Evolutionary conservation across 331 rosid genomes (phyloP).

Genomic region (Spiraea crenata): DNA sequence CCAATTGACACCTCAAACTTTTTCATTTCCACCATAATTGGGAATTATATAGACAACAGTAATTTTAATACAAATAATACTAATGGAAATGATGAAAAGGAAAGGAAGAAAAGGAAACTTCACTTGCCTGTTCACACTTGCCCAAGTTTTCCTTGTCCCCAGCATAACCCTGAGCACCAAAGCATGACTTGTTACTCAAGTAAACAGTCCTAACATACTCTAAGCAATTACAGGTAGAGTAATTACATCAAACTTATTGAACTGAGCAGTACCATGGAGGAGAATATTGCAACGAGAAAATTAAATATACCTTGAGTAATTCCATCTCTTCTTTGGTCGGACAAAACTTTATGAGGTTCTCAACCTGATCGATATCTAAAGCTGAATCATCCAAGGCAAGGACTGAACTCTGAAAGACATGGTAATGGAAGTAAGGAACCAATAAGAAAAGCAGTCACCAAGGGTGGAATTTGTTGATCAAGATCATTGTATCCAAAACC

Average conservation of each 20-base stretch:
- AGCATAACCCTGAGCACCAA: constrained; percentile 55
- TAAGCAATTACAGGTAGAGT: neutral
- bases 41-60: neutral
- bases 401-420: constrained; percentile 54
- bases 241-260: constrained; percentile 3
- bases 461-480: neutral
- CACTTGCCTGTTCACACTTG: constrained; percentile 81
- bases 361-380: constrained; percentile 81
- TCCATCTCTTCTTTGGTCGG: constrained; percentile 99
- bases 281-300: constrained; percentile 18
- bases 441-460: constrained; percentile 1
- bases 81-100: neutral
- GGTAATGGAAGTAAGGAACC: constrained; percentile 14
- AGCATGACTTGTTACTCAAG: constrained; percentile 28
- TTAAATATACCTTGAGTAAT: constrained; percentile 58
- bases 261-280: constrained; percentile 9
- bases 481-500: neutral
- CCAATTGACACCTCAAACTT: neutral
- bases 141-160: constrained; percentile 90
- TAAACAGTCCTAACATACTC: constrained; percentile 12
- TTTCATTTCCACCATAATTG: neutral
- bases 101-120: neutral
- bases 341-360: constrained; percentile 93
- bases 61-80: neutral
- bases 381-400: constrained; percentile 84